A percentile compares a stretch with the other conserved stretches of the same genome.
These are phyloP conservation scores for Kalaharituber pfeilii DNA, from an alignment of 2,329 filamentous ascomycete species.

Conservation along the genomic window DNA sequence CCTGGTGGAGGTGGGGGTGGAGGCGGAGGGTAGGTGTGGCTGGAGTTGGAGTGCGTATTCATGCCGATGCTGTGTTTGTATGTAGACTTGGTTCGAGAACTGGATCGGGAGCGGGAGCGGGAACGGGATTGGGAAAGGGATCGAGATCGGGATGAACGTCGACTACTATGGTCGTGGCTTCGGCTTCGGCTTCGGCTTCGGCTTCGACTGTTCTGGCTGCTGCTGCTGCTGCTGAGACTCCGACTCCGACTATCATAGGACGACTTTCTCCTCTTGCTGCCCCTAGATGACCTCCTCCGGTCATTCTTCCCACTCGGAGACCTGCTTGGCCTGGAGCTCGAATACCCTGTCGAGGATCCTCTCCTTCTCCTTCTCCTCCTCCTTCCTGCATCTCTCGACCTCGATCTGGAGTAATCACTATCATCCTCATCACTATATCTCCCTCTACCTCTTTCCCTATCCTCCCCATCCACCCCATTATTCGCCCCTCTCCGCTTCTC, in stretches of 20 bases:
- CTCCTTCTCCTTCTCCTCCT: constrained; percentile 23
- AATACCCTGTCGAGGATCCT: no score
- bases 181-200: not conserved
- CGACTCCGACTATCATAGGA: constrained; percentile 20
- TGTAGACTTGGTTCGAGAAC: not conserved
- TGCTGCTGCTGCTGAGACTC: constrained; percentile 26
- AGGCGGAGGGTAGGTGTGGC: constrained; percentile 8
- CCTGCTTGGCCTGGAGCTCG: constrained; percentile 20
- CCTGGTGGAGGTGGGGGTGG: not conserved
- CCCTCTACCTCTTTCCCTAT: not conserved
- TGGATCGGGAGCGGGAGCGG: not conserved
- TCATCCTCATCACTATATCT: not conserved
- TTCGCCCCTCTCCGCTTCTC: constrained; percentile 30
- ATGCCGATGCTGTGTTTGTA: not conserved
- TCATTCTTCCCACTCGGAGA: constrained; percentile 18
- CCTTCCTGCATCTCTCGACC: constrained; percentile 22
- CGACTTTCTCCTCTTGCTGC: constrained; percentile 24
- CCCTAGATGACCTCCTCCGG: not conserved
- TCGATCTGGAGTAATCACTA: not conserved
- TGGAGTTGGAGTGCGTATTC: not conserved
- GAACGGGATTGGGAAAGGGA: not conserved
- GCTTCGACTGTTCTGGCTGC: constrained; percentile 24
- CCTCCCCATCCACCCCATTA: constrained; percentile 1
- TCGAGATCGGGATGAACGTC: not conserved
- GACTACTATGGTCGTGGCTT: not conserved